Base-by-base conservation (phyloP, 129 eudicot genomes). In the Mikania micrantha region DNA sequence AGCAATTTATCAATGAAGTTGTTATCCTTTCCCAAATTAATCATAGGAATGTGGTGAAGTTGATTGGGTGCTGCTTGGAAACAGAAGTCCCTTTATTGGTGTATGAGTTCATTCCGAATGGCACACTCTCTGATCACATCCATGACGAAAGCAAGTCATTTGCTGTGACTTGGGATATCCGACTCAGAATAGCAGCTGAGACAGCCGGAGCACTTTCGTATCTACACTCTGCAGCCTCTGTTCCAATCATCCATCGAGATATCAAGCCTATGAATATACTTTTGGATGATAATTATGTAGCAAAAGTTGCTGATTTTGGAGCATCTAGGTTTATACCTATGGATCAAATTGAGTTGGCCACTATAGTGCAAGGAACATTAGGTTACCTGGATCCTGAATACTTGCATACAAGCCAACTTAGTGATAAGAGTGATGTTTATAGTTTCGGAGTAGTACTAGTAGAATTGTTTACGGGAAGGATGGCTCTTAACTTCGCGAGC, bases 281-380 rank as follows among this genome's bases (percentile, higher is more conserved):
- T 16, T 38, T 83, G 47, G 88, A 83, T 44, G 61, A 76, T 2
- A 69, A 31, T 8, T 83, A 68, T 57, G 74, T 77, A 16, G 88
- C 88, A 22, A 83, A 79, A 77, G 85, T 83, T 22, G 68, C 88
- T 9, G 88, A 83, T 79, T 83, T 83, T 53, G 85, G 88, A 62
- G 74, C 84, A 35, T 79, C 84, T 11, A 83, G 36, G 50, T 62
- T 83, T 52, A 58, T 83, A 49, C 88, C 88, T 1, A 15, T 42
- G 19, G 80, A 79, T 28, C 75, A 79, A 27, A 58, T 25, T 10
- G 79, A 79, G 34, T 12, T 83, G 22, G 79, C 82, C 2, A 83
- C 82, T 7, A 54, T 79, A 42, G 87, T 79, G 25, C 81, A 75
- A 57, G 87, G 87, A 50, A 83, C 87, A 2, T 41, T 75, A 1